A percentile compares a stretch with the other conserved stretches of the same genome.
Conservation (phyloP, 257 asterid species). For the Solanum acaule region DNA sequence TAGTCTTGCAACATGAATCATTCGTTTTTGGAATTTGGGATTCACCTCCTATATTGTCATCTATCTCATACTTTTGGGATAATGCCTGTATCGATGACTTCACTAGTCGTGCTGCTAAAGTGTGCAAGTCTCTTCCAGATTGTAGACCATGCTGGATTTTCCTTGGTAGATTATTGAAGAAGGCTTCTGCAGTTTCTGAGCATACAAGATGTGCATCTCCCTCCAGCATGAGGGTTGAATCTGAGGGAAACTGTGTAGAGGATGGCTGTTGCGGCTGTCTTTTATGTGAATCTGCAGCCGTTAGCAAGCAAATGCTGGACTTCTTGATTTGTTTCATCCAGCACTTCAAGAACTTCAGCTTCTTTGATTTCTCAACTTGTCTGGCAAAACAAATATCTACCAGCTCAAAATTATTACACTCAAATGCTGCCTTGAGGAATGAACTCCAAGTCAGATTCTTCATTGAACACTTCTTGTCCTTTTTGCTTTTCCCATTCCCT, state of each 20-base stretch:
- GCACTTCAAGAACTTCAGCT: slow-evolving; percentile 75
- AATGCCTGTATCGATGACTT: slow-evolving; percentile 47
- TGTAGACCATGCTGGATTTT: slow-evolving; percentile 57
- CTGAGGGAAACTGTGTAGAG: slow-evolving; percentile 19
- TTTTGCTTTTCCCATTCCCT: slow-evolving; percentile 40
- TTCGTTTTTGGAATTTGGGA: slow-evolving; percentile 8
- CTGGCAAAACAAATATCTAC: slow-evolving; percentile 45
- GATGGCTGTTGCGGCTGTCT: slow-evolving; percentile 14
- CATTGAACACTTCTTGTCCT: slow-evolving; percentile 24
- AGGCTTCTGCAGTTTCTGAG: slow-evolving; percentile 40
- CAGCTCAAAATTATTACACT: slow-evolving; percentile 57
- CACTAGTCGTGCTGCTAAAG: slow-evolving; percentile 66
- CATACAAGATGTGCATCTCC: slow-evolving; percentile 19
- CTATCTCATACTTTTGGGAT: slow-evolving; percentile 19
- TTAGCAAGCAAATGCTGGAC: slow-evolving; percentile 17
- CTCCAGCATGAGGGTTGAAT: slow-evolving; percentile 34
- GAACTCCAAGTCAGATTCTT: slow-evolving; percentile 65
- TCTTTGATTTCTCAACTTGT: slow-evolving; percentile 43
- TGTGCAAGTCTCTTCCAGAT: slow-evolving; percentile 72
- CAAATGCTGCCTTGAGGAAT: slow-evolving; percentile 51
- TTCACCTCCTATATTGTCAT: slow-evolving; percentile 18
- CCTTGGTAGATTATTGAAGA: slow-evolving; percentile 41
- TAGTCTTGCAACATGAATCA: slow-evolving; percentile 20
- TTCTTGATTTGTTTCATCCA: slow-evolving; percentile 74
- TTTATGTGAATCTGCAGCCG: slow-evolving; percentile 19